Base-by-base conservation (phyloP, 163 green algal genomes). In the Scenedesmus sp. region DNA sequence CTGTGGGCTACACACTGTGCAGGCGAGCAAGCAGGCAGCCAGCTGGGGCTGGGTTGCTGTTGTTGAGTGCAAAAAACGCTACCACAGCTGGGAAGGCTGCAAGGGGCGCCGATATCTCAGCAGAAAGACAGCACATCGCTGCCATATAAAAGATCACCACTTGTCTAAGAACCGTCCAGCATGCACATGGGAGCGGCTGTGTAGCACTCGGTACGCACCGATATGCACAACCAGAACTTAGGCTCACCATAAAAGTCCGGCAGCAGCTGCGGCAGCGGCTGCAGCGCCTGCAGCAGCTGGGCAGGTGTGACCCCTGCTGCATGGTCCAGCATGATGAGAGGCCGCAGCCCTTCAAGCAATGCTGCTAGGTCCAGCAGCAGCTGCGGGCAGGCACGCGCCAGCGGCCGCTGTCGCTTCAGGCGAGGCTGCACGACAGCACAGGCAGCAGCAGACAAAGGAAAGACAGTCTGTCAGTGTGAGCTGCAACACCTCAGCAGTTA, bases 291-390 rank as follows among this genome's bases (percentile, higher is more conserved):
- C 54, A 60, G 60, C 73, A 95, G 91, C 70, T 89, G 82, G 0
- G 76, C 15, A 12, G 91, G 26, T 9, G 81, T 56, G 9, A 90
- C 70, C 7, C 54, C 87, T 82, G 87, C 18, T 12, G 59, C 93
- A 54, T 95, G 94, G 52, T 96, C 94, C 3, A 96, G 46, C 92
- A 96, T 92, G 34, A 95, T 82, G 1, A 86, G 74, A 3, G 88
- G 89, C 9, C 94, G 34, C 90, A 93, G 73, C 12, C 90, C 90
- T 3, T 56, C 34, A 26, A 90, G n/a, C 26, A 93, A 12, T 4
- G 52, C 90, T 10, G 73, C 66, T 10, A 90, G 66, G 84, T 93
- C 90, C 26, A 66, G 26, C 59, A 90, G n/a, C 16, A 93, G 73
- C 82, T 85, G 83, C 56, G 46, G 70, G 4, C 67, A 46, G 13